Evolutionary conservation across 2,329 filamentous ascomycete genomes (phyloP), one percentile per base, ranked within the genome.

Genomic region (Colletotrichum endophyticum): DNA sequence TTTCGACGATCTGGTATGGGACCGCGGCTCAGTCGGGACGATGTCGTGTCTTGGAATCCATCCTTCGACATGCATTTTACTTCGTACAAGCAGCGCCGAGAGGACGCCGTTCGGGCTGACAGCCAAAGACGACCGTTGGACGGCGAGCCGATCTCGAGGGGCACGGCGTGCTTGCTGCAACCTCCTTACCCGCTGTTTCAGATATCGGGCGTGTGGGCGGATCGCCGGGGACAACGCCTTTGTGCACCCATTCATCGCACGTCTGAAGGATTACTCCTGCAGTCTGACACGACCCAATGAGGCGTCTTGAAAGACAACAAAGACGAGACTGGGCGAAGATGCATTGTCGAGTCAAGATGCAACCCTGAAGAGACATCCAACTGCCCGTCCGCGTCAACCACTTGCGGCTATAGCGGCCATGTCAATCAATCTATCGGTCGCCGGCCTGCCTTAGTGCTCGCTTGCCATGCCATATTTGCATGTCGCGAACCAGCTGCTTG

Each of bases 161-260:
- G 57, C 64, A 73, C 57, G 66, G 70, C 70, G 59, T 67, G 61
- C 44, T n/a, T 59, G 63, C 73, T 68, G 73, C 70, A 64, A 63
- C 63, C 73, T 64, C 57, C 73, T 73, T 73, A 64, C 63, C 73
- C 70, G 64, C 73, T 76, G 73, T 76, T 76, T 76, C 73, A 76
- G 64, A 76, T 73, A 64, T 59, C 57, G 70, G 62, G 73, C 44
- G 32, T 49, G 70, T 75, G 73, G 73, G 70, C 73, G 70, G 70
- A 63, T 73, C 70, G 63, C 34, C 57, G 69, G 36, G n/a, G 70
- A 39, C 70, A 57, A 34, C 70, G 70, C 49, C 73, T 57, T 63
- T 75, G 62, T 66, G 53, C 28, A 16, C 28, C 32, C 53, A 30
- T 39, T 36, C 44, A 49, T 32, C 56, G 56, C 62, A 32, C 27